Evolutionary conservation across 371 early-diverging fungal species (phyloP), one percentile per base, ranked within the genome.

Genomic region (Basidiobolus meristosporus): DNA sequence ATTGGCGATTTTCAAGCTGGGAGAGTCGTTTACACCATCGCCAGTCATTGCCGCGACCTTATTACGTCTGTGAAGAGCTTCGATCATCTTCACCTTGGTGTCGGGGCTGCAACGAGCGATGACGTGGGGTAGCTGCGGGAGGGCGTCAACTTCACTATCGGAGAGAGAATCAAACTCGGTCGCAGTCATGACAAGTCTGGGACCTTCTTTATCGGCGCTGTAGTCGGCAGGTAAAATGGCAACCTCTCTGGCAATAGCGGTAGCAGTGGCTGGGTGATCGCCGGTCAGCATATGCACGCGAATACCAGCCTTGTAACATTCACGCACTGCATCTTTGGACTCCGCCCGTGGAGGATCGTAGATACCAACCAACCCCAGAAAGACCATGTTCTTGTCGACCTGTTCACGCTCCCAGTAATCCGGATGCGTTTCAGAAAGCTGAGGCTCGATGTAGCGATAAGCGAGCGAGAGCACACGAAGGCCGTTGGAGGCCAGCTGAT

Each of bases 21-120:
- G 88, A 0, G 85, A 79, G 57, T 95, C 95, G 47, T 84, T 90
- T 32, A 90, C 77, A 60, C 95, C 82, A 59, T 93, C 82, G 38
- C 95, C 95, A 3, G 87, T 85, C 83, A 78, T 76, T 40, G 67
- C 76, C 41, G 65, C 70, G 34, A 68, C 65, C 31, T 65, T 64
- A 16, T 68, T 68, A 18, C 77, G 71, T n/a, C 73, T 64, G 57
- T 98, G 89, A 43, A 98, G 58, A 0, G 93, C 87, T 55, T 80
- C 69, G 28, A 98, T 89, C 63, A 98, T 83, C 63, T 87, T 90
- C 38, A 92, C 75, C 57, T 98, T 98, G 53, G 90, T 91, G 50
- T 96, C 92, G 4, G 99, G 97, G 40, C 51, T 54, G 33, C 88
- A 86, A 23, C 98, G 76, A 0, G 93, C 93, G 67, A 96, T 84